A percentile compares a stretch with the other conserved stretches of the same genome.
phyloP scores from a whole-genome alignment of 2,329 filamentous ascomycete species.

The Calonectria pseudoturangicola region DNA sequence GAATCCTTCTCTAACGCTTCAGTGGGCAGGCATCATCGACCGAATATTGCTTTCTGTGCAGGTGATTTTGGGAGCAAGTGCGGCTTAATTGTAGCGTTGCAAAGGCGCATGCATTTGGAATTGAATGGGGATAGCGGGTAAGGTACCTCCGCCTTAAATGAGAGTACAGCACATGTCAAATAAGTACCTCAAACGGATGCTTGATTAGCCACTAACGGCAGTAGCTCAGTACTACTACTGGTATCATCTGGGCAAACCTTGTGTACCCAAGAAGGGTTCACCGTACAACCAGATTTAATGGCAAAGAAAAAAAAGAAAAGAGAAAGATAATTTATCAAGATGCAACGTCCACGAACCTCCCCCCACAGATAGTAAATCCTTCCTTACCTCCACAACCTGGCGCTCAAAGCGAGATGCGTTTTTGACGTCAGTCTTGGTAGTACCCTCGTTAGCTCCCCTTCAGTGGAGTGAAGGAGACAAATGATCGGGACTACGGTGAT shows the following conservation, averaged over 20 bases:
- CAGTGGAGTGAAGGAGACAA: conserved; percentile 16
- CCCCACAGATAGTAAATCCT: not conserved
- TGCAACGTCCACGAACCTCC: not conserved
- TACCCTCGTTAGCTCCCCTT: not conserved
- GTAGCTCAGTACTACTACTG: not conserved
- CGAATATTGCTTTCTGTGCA: not conserved
- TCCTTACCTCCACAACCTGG: not conserved
- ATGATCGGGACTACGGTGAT: conserved; percentile 50
- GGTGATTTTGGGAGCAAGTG: not conserved
- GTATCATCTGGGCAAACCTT: not conserved
- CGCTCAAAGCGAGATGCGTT: conserved; percentile 16
- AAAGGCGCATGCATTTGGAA: not conserved
- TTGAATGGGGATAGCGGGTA: not conserved
- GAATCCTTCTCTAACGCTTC: not conserved
- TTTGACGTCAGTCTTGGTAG: conserved; percentile 9
- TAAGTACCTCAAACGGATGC: conserved; percentile 6
- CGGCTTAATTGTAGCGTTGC: conserved; percentile 8
- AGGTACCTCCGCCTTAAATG: conserved; percentile 3
- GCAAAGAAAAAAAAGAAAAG: not conserved
- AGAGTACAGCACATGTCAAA: not conserved
- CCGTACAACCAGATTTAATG: not conserved
- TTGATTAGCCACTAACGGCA: not conserved
- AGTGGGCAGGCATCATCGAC: not conserved
- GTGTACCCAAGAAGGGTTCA: not conserved
- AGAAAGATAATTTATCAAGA: not conserved